Evolutionary conservation across 2,329 filamentous ascomycete genomes (phyloP), one percentile per base, ranked within the genome.

Genomic region (Exophiala aquamarina): DNA sequence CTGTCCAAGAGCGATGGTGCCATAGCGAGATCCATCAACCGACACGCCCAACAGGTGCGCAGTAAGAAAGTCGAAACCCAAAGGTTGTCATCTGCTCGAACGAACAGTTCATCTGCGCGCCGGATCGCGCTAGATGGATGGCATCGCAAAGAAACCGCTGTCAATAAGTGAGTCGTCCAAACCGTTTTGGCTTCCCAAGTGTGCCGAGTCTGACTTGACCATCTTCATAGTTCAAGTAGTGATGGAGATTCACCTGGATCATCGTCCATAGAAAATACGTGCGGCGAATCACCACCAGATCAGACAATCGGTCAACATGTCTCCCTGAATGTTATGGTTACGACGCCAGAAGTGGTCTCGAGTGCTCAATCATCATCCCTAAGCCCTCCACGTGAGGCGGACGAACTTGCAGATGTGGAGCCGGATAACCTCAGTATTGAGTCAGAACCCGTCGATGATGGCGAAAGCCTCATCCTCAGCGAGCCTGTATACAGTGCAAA

Each of bases 111-210:
- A n/a, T 53, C 53, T 11, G 53, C 53, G 8, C 47, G 47, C 43
- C 53, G 50, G 6, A 56, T 56, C 18, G 53, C 53, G 3, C 32
- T 50, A 15, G 50, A 52, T 49, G 53, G 53, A 37, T 56, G 53
- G 53, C 35, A 51, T 51, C 45, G 49, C 26, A 48, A 36, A 43
- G 52, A 49, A 18, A 35, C 28, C 13, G 42, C 23, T 9, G 23
- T 26, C 11, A 20, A 36, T 26, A 28, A 41, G 51, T 54, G 33
- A 40, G 50, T 43, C 28, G n/a, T n/a, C n/a, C n/a, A n/a, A n/a
- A n/a, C n/a, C n/a, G n/a, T n/a, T n/a, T n/a, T n/a, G n/a, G n/a
- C n/a, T n/a, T n/a, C n/a, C n/a, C n/a, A n/a, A n/a, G n/a, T n/a
- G n/a, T n/a, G n/a, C n/a, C n/a, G n/a, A n/a, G n/a, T n/a, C n/a